Evolutionary conservation across 768 basidiomycete species (phyloP), one percentile per base, ranked within the genome.

Genomic region (Scleroderma bovista): DNA sequence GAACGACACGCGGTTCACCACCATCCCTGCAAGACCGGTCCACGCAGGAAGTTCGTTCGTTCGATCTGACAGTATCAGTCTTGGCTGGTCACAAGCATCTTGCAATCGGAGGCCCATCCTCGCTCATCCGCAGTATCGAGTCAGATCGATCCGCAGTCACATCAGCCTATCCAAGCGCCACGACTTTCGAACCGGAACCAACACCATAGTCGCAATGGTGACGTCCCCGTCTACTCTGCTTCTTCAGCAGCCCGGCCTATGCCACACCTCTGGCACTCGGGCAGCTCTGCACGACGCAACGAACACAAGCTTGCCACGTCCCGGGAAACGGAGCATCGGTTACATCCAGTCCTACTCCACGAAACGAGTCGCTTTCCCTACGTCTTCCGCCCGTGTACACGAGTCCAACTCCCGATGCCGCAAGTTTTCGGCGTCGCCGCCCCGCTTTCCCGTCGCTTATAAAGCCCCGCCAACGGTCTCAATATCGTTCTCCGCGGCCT

Each of bases 401-500:
- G 26, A 44, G 29, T 32, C 45, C 1, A 24, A 8, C 22, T 26
- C 56, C 47, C 61, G 51, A 17, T 44, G 51, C 15, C 51, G 48
- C 34, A 38, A 45, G 43, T 33, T 44, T 12, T 46, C 16, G 26
- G 5, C 9, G 26, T 29, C 26, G 26, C 26, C 26, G 26, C 57
- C 59, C n/a, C 53, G 50, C 17, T 67, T 60, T 44, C 51, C 41
- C 0, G 54, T 58, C 37, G 51, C 64, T n/a, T 54, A 45, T 48
- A 73, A 73, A 48, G 70, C 69, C 11, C 62, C 63, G 4, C 69
- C 72, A 6, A 73, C 72, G 1, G 65, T 73, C 24, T 72, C 67
- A 7, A 58, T 73, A 42, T 72, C 69, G 0, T 55, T 73, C 41
- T 68, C 72, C 41, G 69, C 64, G 23, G 63, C 61, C 31, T 57